These are phyloP conservation scores for Cyclotella sp. DNA, from an alignment of 108 stramenopile genomes.

Conservation along the genomic window DNA sequence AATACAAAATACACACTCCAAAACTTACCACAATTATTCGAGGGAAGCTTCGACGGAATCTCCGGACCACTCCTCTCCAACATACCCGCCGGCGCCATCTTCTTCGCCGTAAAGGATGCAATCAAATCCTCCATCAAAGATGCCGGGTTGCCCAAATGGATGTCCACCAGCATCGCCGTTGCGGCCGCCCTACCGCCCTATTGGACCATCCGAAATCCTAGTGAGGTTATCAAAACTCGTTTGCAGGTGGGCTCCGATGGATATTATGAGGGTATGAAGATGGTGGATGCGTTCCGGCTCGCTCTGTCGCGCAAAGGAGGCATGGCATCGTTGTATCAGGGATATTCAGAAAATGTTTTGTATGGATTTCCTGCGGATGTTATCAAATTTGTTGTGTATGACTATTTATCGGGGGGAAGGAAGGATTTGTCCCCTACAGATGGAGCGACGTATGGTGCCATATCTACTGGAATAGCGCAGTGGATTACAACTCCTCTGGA, in stretches of 20 bases:
- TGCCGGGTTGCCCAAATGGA: slow-evolving; percentile 55
- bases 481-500: slow-evolving; percentile 80
- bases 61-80: slow-evolving; percentile 66
- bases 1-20: slow-evolving; percentile 60
- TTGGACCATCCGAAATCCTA: slow-evolving; percentile 84
- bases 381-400: slow-evolving; percentile 81
- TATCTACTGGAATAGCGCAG: slow-evolving; percentile 76
- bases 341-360: slow-evolving; percentile 83
- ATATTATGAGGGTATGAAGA: slow-evolving; percentile 59
- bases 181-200: slow-evolving; percentile 72
- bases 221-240: slow-evolving; percentile 83
- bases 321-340: slow-evolving; percentile 54
- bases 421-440: slow-evolving; percentile 58
- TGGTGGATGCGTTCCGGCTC: slow-evolving; percentile 53
- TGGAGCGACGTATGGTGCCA: slow-evolving; percentile 74
- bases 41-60: slow-evolving; percentile 70
- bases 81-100: slow-evolving; percentile 79
- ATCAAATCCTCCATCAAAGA: slow-evolving; percentile 56
- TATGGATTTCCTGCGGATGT: slow-evolving; percentile 86
- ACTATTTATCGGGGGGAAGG: slow-evolving; percentile 56
- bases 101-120: slow-evolving; percentile 87
- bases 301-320: slow-evolving; percentile 31
- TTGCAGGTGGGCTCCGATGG: slow-evolving; percentile 71
- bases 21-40: slow-evolving; percentile 52
- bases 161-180: slow-evolving; percentile 70